Base-by-base conservation (phyloP, 176 grass and related monocot genomes). In the Guadua angustifolia region DNA sequence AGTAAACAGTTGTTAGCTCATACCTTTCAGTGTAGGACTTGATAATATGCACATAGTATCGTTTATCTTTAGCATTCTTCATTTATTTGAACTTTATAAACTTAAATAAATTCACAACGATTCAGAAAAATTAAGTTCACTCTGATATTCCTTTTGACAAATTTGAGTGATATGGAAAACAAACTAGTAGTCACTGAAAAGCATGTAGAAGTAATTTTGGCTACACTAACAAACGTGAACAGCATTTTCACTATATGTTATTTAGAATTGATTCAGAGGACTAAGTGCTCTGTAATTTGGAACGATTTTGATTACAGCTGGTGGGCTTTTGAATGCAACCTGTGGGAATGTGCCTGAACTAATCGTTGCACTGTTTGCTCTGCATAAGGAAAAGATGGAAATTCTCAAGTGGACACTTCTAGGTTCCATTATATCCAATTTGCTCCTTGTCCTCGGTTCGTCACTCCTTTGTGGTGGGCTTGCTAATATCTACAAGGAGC, bases 331-430 rank as follows among this genome's bases (percentile, higher is more conserved):
- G 53, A 95, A 92, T 78, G 93, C 93, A 29, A 95, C 93, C 7
- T 95, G 88, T 26, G 90, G 93, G 19, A 95, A 95, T 83, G 83
- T 55, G 36, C 82, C 90, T 40, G 93, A 95, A 77, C 42, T 94
- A 39, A 84, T 92, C 73, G 86, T 92, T 40, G 93, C 90, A 18
- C 64, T 95, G 14, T 79, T 90, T 19, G 90, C 93, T 64, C 75
- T 95, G 46, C 78, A 92, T 13, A 72, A 88, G 49, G 86, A 90
- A 60, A 90, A 95, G 69, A 84, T 92, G 19, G 85, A 88, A 60
- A 79, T 95, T 6, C 82, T 95, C 24, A 92, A 92, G 67, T 92
- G 92, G 89, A 90, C 92, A 24, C 84, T 94, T 38, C 71, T 94
- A 12, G 89, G 92, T 16, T 92, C 92, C 57, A 78, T 92, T 69